A percentile compares a stretch with the other conserved stretches of the same genome.
phyloP scores from a whole-genome alignment of 106 monocot species.

The Allium sativum region DNA sequence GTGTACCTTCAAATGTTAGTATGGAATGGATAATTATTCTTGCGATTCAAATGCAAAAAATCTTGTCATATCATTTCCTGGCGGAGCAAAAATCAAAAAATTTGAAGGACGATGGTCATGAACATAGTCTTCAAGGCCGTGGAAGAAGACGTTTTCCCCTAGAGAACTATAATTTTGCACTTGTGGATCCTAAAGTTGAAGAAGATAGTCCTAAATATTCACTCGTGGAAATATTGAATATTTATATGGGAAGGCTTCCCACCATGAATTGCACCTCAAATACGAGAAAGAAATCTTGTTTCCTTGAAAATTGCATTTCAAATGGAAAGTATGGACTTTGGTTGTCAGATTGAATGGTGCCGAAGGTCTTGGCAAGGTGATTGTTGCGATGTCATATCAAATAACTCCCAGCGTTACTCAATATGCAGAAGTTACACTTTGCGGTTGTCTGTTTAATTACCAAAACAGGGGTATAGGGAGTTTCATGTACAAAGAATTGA shows the following conservation, averaged over 20 bases:
- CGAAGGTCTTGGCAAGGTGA: slow-evolving; percentile 36
- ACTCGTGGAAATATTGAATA: slow-evolving; percentile 40
- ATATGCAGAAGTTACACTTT: slow-evolving; percentile 78
- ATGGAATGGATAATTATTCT: background rate
- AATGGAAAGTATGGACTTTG: slow-evolving; percentile 51
- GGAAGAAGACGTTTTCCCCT: no score
- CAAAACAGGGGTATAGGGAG: slow-evolving; percentile 65
- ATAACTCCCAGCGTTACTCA: slow-evolving; percentile 52
- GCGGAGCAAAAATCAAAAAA: slow-evolving; percentile 26
- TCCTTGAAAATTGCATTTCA: slow-evolving; percentile 45
- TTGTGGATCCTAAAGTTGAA: no score
- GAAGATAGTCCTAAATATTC: no score
- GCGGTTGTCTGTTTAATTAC: slow-evolving; percentile 26
- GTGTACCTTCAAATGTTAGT: no score
- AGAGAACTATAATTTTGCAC: no score
- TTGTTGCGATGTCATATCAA: slow-evolving; percentile 76
- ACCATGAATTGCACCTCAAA: slow-evolving; percentile 61
- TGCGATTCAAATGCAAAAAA: slow-evolving; percentile 17
- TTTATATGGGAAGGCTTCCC: slow-evolving; percentile 48
- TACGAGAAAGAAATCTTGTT: slow-evolving; percentile 47
- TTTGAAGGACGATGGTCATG: slow-evolving; percentile 10
- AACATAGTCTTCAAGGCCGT: background rate
- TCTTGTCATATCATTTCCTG: slow-evolving; percentile 17
- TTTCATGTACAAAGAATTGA: slow-evolving; percentile 54
- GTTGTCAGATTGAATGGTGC: slow-evolving; percentile 22